phyloP scores from a whole-genome alignment of 2,329 filamentous ascomycete genomes.

The Trichoderma hamatum region DNA sequence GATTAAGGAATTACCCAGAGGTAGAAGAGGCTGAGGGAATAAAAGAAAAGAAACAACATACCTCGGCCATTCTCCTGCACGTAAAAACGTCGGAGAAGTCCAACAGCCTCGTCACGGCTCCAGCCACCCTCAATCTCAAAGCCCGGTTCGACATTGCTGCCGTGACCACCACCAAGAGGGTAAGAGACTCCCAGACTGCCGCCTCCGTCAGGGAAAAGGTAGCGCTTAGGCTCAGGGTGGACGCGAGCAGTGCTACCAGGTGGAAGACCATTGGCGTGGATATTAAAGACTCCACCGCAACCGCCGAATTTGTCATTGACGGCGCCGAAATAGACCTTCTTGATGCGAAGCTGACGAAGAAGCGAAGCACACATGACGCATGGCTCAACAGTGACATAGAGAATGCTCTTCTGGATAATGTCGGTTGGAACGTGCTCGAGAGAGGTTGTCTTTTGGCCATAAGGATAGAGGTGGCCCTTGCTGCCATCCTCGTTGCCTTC shows the following conservation, averaged over 20 bases:
- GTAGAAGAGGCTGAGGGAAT: neutral
- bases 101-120: conserved; percentile 90
- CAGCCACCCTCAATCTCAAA: conserved; percentile 86
- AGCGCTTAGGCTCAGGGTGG: conserved; percentile 42
- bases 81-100: conserved; percentile 89
- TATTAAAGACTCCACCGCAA: conserved; percentile 87
- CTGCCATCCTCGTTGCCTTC: conserved; percentile 57
- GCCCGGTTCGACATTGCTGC: conserved; percentile 72
- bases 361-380: conserved; percentile 99
- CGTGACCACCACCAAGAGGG: conserved; percentile 52
- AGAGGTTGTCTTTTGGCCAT: conserved; percentile 61
- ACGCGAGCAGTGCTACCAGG: conserved; percentile 47
- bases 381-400: conserved; percentile 97
- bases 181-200: conserved; percentile 44
- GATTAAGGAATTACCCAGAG: neutral
- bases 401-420: conserved; percentile 70
- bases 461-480: conserved; percentile 62
- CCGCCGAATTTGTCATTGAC: conserved; percentile 97
- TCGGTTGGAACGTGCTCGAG: conserved; percentile 63
- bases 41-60: conserved; percentile 43
- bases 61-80: conserved; percentile 96
- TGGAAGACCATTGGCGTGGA: conserved; percentile 67
- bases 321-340: conserved; percentile 91
- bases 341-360: conserved; percentile 83
- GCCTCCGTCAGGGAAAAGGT: conserved; percentile 43